Base-by-base conservation (phyloP, 192 early-diverging fungal species). In the Backusella sp. region DNA sequence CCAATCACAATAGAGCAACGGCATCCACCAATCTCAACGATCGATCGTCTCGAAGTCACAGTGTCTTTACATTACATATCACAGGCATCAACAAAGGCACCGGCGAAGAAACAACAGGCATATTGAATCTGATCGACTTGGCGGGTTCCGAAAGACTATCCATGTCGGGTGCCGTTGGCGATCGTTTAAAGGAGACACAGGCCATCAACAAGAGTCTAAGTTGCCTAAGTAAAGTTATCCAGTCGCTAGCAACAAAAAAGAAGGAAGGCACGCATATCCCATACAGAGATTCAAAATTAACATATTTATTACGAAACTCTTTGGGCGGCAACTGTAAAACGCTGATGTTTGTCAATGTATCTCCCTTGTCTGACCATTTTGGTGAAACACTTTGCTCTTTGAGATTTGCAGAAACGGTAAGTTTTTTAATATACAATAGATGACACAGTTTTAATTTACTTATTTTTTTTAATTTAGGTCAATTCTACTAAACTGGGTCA, bases 301-400 rank as follows among this genome's bases (percentile, higher is more conserved):
- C 90, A 0, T 94, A 93, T 73, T 75, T 93, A 77, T 77, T 91
- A 6, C 87, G 93, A 79, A 90, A 93, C 76, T 91, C 87, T 1
- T 74, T 93, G 14, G 93, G 94, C 46, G 98, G 98, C 19, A 98
- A 98, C 76, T 93, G 92, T 79, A 99, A 99, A 83, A 98, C 96
- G 11, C 87, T 98, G 21, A 99, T 99, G 97, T 98, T 99, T 92
- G 97, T 99, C 17, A 98, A 97, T 70, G 88, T 99, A 37, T 93
- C 90, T 23, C 97, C 97, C n/a, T 80, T 94, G 62, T 77, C 87
- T n/a, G 81, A 84, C 52, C 94, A 91, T 81, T 87, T 96, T 44
- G 84, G 87, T 37, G 97, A 99, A 80, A 96, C 93, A 15, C 83
- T 97, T 42, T 95, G 93, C 79, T 96, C 95, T 19, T 86, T 99